Evolutionary conservation across 2,329 filamentous ascomycete genomes (phyloP).

Genomic region (Amylocarpus encephaloides): DNA sequence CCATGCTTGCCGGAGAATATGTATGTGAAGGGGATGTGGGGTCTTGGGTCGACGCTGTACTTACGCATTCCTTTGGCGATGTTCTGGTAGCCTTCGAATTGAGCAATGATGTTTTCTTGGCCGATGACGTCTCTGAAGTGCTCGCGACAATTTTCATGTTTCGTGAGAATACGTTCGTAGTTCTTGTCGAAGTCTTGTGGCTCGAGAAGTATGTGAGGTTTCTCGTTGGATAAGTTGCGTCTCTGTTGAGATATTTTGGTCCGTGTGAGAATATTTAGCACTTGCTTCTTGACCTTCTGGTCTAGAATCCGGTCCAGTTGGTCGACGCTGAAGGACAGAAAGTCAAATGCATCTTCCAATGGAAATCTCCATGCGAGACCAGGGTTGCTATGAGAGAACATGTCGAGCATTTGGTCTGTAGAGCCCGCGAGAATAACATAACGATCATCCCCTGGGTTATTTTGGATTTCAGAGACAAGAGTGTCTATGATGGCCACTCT

Average conservation of each 20-base stretch:
- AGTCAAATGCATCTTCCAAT: conserved; percentile 53
- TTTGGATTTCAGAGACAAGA: conserved; percentile 69
- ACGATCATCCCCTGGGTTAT: conserved; percentile 61
- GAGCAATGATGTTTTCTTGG: conserved; percentile 41
- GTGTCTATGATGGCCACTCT: conserved; percentile 64
- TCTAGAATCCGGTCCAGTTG: conserved; percentile 32
- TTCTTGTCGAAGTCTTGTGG: conserved; percentile 45
- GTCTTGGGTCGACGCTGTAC: conserved; percentile 40
- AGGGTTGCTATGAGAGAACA: conserved; percentile 69
- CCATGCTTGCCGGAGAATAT: conserved; percentile 49
- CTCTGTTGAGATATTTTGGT: conserved; percentile 46
- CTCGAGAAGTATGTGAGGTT: conserved; percentile 36
- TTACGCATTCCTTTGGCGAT: conserved; percentile 38
- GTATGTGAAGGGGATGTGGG: conserved; percentile 48
- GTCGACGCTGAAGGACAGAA: conserved; percentile 56
- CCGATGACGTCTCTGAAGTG: conserved; percentile 46
- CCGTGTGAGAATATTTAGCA: conserved; percentile 41
- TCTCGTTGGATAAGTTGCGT: conserved; percentile 37
- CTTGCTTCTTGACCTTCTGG: not conserved
- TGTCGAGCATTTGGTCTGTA: conserved; percentile 59
- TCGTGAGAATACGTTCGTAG: conserved; percentile 38
- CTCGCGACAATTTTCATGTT: conserved; percentile 34
- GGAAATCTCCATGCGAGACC: conserved; percentile 60
- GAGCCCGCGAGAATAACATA: conserved; percentile 69
- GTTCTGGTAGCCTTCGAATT: conserved; percentile 42